A percentile compares a stretch with the other conserved stretches of the same genome.
Evolutionary conservation across 768 basidiomycete genomes (phyloP).

Genomic region (Podaxis mareebaensis): DNA sequence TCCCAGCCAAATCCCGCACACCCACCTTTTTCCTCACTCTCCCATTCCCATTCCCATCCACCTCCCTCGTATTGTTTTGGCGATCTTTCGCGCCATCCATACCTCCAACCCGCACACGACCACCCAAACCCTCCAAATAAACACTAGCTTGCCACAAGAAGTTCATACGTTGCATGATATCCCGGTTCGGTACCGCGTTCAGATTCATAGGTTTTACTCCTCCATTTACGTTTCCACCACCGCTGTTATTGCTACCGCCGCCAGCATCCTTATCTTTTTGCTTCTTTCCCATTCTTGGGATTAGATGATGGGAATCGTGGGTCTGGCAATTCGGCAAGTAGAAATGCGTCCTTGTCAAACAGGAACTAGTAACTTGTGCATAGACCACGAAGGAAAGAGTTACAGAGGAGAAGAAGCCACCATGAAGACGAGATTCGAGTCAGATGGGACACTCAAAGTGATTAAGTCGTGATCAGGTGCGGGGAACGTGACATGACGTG

Average conservation of each 20-base stretch:
- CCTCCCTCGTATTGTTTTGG: neutral
- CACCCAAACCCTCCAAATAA: constrained; percentile 47
- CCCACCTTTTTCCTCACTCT: neutral
- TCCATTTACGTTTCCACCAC: neutral
- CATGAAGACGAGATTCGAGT: no score
- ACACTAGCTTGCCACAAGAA: constrained; percentile 83
- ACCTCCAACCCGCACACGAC: neutral
- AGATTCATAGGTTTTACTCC: constrained; percentile 39
- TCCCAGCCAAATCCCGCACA: constrained; percentile 55
- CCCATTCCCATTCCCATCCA: neutral
- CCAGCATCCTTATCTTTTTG: neutral
- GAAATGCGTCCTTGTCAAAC: no score
- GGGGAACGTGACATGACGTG: no score
- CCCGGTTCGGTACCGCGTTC: constrained; percentile 61
- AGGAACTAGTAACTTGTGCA: no score
- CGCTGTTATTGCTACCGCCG: neutral
- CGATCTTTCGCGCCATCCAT: constrained; percentile 3
- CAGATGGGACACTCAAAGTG: no score
- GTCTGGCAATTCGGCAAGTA: no score
- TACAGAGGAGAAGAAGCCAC: no score
- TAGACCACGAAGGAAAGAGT: no score
- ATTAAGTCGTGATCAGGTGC: no score
- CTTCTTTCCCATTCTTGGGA: neutral
- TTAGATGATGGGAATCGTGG: neutral
- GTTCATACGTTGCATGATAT: constrained; percentile 81